Base-by-base conservation (phyloP, 2,329 filamentous ascomycete species). In the Teratosphaeriaceae sp. region DNA sequence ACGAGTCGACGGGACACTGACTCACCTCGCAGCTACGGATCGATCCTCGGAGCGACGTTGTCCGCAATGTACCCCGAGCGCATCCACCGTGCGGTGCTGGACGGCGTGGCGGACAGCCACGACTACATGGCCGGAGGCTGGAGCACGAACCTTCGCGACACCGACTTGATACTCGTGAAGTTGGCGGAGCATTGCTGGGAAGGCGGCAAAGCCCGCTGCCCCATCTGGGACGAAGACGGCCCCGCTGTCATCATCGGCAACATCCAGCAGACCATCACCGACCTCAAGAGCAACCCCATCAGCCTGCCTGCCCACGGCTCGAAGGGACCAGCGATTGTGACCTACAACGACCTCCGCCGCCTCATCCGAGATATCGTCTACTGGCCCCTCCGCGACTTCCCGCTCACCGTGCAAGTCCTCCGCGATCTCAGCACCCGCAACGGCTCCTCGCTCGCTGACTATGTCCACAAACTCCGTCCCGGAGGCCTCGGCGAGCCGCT, bases 131-230 rank as follows among this genome's bases (percentile, higher is more conserved):
- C 54, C 18, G 66, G 65, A 2, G 58, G 59, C 52, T 79, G 73
- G 74, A 71, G 67, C 43, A 62, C 65, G 21, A 65, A 70, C 40
- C 53, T 77, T 5, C 63, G 63, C n/a, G 73, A 80, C 51, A 70
- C 73, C 12, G 77, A 82, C 55, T 65, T 69, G 40, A 69, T 75
- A 5, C 68, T 79, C 51, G 59, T 67, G 1, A 69, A 63, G 15
- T 80, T 82, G 44, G 77, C 74, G 51, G 60, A 64, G 15, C 68
- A 70, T 30, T 83, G 79, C 53, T 68, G 72, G 52, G 60, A 66
- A 31, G 76, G 71, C 15, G 73, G 74, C 0, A 33, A 35, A 5
- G 46, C 62, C 1, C 65, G 58, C 5, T 79, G 75, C 43, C 65
- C 65, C 1, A 65, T 79, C 4, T 51, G 48, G 33, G 15, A 55